Conservation (phyloP, 768 basidiomycete genomes). For the Auricularia cornea region DNA sequence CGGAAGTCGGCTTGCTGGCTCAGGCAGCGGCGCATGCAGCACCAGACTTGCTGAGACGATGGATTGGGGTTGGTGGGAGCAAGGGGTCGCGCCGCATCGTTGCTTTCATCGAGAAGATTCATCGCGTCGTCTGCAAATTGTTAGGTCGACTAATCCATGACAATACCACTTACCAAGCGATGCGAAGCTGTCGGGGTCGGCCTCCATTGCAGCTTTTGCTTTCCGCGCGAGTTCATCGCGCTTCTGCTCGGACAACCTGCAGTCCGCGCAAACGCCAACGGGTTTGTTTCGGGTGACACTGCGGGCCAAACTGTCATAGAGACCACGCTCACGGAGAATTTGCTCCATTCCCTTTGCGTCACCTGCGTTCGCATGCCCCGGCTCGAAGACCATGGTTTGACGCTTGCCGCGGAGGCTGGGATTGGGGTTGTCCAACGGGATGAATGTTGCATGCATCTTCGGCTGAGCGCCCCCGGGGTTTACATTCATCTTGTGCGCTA, state of each 20-base stretch:
- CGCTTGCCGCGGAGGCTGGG: too few relatives aligned
- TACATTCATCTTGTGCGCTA: too few relatives aligned
- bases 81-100: too few relatives aligned
- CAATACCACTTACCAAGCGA: neutral
- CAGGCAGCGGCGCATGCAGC: conserved; percentile 6
- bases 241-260: conserved; percentile 11
- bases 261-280: conserved; percentile 12
- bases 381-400: too few relatives aligned
- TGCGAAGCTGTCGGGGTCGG: neutral
- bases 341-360: conserved; percentile 19
- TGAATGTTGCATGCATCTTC: too few relatives aligned
- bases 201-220: conserved; percentile 9
- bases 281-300: conserved; percentile 7
- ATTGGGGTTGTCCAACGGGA: too few relatives aligned
- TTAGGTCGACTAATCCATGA: neutral
- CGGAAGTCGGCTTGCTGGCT: conserved; percentile 19
- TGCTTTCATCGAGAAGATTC: too few relatives aligned
- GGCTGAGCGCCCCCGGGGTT: too few relatives aligned
- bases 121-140: too few relatives aligned
- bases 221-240: conserved; percentile 12
- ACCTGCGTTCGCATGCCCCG: too few relatives aligned
- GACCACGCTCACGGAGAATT: conserved; percentile 13
- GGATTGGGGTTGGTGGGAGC: too few relatives aligned
- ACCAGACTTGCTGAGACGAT: neutral
- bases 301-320: conserved; percentile 5